These are phyloP conservation scores for Phaeosphaeriaceae sp. DNA, from an alignment of 2,329 filamentous ascomycete species.

Conservation along the genomic window DNA sequence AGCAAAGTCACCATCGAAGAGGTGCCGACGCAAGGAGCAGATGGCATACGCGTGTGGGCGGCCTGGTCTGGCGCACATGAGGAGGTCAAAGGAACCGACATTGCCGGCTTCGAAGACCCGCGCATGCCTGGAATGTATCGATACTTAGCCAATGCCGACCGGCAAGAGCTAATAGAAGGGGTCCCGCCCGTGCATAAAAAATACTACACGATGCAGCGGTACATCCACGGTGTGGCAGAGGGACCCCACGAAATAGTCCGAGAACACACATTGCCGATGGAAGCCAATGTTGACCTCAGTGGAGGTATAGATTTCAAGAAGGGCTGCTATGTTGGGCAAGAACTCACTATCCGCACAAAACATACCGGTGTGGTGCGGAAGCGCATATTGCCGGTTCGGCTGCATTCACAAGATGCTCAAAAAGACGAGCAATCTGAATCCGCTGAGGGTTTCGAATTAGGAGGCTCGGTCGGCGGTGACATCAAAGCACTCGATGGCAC, in stretches of 20 bases:
- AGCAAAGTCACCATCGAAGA: slow-evolving; percentile 74
- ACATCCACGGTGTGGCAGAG: slow-evolving; percentile 82
- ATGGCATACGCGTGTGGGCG: slow-evolving; percentile 74
- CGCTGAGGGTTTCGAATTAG: slow-evolving; percentile 16
- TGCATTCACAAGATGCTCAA: slow-evolving; percentile 61
- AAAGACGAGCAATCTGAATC: slow-evolving; percentile 42
- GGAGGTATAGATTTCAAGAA: slow-evolving; percentile 90
- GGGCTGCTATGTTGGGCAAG: slow-evolving; percentile 96
- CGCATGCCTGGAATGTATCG: slow-evolving; percentile 24
- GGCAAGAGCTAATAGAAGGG: slow-evolving; percentile 5
- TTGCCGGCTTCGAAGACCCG: slow-evolving; percentile 29
- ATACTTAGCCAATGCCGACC: slow-evolving; percentile 6
- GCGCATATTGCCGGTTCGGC: slow-evolving; percentile 79
- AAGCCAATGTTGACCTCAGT: slow-evolving; percentile 88
- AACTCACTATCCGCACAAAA: slow-evolving; percentile 92
- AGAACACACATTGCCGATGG: slow-evolving; percentile 79
- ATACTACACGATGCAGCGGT: slow-evolving; percentile 77
- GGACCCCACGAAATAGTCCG: slow-evolving; percentile 78
- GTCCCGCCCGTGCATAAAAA: slow-evolving; percentile 34
- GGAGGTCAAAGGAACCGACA: slow-evolving; percentile 7
- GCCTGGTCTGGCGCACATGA: slow-evolving; percentile 64
- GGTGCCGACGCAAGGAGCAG: slow-evolving; percentile 58
- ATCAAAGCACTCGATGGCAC: slow-evolving; percentile 60
- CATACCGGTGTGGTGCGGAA: slow-evolving; percentile 94
- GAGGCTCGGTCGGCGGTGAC: slow-evolving; percentile 56